Base-by-base conservation (phyloP, 1,139 yeast genomes). In the Blastobotrys raffinosifermentans region DNA sequence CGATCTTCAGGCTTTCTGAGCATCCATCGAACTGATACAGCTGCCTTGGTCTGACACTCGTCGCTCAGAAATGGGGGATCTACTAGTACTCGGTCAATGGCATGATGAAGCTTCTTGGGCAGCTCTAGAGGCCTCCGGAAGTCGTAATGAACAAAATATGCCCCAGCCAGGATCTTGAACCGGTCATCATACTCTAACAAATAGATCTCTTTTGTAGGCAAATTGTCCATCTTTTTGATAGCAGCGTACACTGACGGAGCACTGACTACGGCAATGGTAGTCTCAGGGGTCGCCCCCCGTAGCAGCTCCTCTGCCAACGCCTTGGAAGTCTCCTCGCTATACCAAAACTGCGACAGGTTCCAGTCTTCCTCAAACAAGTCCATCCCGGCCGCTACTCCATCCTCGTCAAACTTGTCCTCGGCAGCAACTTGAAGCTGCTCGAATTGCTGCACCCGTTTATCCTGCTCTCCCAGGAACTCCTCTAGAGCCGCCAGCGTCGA, bases 211-310 rank as follows among this genome's bases (percentile, higher is more conserved):
- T 64, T 58, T 6, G 65, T 61, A 4, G 78, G 74, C 39, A 52
- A 55, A 3, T 38, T 34, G n/a, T 40, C 40, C 13, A 35, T 37
- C 43, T 75, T 73, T 49, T 70, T 72, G 32, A 87, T 74, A 1
- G 93, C 93, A 1, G 95, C 94, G 61, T 79, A 87, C 2, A 85
- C 96, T 0, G 95, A 82, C 4, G 96, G 96, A 1, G 96, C 95
- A 63, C 91, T 79, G 1, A 85, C 84, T 41, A 87, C 72, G 30
- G 80, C 85, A 34, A 85, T 69, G 1, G 77, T 77, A 0, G 94
- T 81, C 31, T 73, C 69, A 41, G 70, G 72, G 47, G 39, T 50
- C n/a, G 94, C 93, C 4, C 86, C 93, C 30, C 77, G 83, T 15
- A 85, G 59, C 26, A 86, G 64, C 13, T 84, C 93, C 42, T 70